Conservation (phyloP, 345 rosid species). For the Salix caprea region DNA sequence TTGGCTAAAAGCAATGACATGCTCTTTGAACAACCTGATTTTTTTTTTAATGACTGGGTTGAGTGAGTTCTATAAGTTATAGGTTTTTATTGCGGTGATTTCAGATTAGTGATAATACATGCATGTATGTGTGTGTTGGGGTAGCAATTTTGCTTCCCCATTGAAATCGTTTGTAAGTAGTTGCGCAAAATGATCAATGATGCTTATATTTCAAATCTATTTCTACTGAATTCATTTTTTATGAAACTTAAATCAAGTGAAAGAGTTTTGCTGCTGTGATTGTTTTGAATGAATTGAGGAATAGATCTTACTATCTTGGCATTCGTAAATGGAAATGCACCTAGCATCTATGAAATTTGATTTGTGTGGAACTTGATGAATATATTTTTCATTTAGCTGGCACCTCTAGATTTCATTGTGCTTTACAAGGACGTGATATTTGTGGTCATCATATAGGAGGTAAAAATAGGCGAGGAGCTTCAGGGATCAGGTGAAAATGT, state of each 20-base stretch:
- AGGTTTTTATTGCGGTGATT: neutral
- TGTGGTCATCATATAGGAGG: slow-evolving; percentile 43
- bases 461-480: slow-evolving; percentile 65
- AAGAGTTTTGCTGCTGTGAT: neutral
- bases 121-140: neutral
- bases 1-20: neutral
- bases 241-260: neutral
- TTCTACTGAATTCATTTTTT: neutral
- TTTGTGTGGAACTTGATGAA: too few relatives aligned
- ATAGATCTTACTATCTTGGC: neutral
- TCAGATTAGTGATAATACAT: neutral
- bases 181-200: neutral
- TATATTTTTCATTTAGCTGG: neutral
- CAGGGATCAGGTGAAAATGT: slow-evolving; percentile 69
- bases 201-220: neutral
- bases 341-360: too few relatives aligned
- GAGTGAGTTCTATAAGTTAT: neutral
- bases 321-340: too few relatives aligned
- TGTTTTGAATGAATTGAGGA: neutral
- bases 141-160: neutral
- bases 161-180: neutral
- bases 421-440: neutral
- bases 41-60: neutral
- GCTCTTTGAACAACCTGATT: neutral
- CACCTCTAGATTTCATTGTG: neutral